Conservation (phyloP, 805 yeast genomes). For the Cyberlindnera samutprakarnensis region DNA sequence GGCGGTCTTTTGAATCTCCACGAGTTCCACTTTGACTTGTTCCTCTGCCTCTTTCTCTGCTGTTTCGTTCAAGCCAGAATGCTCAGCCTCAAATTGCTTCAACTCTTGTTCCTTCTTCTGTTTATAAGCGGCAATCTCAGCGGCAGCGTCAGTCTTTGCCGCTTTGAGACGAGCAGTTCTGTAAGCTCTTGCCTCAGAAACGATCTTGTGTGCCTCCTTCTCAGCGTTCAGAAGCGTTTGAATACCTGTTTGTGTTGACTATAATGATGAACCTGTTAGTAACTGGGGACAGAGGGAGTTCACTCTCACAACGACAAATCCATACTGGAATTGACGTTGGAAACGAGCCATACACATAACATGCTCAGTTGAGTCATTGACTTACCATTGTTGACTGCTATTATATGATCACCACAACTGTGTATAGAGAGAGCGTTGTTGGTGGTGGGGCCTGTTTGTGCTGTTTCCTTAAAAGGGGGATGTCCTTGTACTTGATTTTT, state of each 20-base stretch:
- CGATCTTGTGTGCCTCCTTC: constrained; percentile 95
- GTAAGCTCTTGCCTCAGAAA: constrained; percentile 85
- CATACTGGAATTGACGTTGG: no score
- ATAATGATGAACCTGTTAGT: background rate
- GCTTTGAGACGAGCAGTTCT: constrained; percentile 86
- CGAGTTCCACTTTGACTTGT: constrained; percentile 63
- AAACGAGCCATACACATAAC: no score
- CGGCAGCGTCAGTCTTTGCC: constrained; percentile 88
- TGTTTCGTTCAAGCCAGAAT: constrained; percentile 66
- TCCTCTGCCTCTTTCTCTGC: constrained; percentile 76
- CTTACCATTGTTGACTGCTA: no score
- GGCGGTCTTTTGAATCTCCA: constrained; percentile 58
- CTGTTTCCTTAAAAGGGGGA: no score
- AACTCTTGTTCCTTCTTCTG: constrained; percentile 76
- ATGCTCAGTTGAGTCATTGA: no score
- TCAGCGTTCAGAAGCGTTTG: constrained; percentile 54
- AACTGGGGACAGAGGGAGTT: background rate
- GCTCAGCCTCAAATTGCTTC: constrained; percentile 60
- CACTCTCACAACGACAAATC: background rate
- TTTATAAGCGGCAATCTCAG: constrained; percentile 84
- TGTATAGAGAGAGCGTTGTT: no score
- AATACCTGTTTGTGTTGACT: constrained; percentile 21
- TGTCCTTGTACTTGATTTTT: no score
- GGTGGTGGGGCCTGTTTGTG: no score
- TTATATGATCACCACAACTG: no score